Conservation (phyloP, 208 protist species). For the Leishmania arabica region DNA sequence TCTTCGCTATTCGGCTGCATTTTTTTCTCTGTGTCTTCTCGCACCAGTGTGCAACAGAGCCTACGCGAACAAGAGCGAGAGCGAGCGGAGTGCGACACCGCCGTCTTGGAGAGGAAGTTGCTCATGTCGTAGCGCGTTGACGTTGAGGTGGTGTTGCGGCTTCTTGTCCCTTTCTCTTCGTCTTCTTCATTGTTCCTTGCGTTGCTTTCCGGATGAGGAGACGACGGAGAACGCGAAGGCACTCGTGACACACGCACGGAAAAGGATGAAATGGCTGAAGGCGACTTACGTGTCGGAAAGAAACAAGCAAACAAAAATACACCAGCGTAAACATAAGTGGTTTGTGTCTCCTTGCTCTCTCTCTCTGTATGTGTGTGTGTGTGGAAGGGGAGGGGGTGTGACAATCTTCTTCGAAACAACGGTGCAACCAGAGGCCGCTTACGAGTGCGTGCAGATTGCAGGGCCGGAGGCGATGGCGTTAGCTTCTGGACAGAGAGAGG, state of each 20-base stretch:
- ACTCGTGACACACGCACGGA: neutral
- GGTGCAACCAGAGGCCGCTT: neutral
- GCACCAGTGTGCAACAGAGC: neutral
- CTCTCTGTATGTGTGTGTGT: too few relatives aligned
- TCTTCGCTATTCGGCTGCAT: neutral
- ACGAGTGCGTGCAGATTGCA: neutral
- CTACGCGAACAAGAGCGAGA: neutral
- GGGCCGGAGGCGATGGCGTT: neutral
- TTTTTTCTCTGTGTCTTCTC: neutral
- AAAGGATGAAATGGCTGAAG: neutral
- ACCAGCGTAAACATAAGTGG: neutral
- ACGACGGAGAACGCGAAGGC: neutral
- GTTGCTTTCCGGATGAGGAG: neutral
- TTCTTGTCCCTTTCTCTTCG: neutral
- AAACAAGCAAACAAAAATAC: neutral
- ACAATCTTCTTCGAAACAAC: neutral
- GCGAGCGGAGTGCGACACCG: neutral
- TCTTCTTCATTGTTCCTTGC: neutral
- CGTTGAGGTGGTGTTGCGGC: neutral
- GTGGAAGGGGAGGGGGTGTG: neutral
- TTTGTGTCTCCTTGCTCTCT: too few relatives aligned
- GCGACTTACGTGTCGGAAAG: neutral
- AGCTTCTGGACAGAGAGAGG: neutral
- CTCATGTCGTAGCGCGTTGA: neutral
- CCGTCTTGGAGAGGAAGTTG: neutral